Percentiles rank a stretch among this genome's conserved stretches.
Conservation (phyloP, 2,329 filamentous ascomycete genomes). For the Epichloe aotearoae region DNA sequence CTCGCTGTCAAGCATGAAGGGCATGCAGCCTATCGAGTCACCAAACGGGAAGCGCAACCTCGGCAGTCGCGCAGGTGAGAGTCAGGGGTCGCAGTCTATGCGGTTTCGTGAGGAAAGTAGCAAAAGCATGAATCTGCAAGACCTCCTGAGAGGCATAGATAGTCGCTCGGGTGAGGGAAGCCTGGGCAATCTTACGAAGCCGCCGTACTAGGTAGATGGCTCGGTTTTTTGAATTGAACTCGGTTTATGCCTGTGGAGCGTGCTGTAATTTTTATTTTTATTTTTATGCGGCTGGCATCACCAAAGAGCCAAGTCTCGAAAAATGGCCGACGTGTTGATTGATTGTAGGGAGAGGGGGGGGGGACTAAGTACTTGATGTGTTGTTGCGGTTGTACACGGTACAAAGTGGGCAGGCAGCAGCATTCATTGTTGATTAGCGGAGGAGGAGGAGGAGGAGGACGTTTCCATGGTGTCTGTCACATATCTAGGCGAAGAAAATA, state of each 20-base stretch:
- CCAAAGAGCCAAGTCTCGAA: too few relatives aligned
- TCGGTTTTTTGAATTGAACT: not conserved
- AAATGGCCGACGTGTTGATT: too few relatives aligned
- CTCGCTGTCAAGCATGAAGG: slow-evolving; percentile 17
- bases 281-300: not conserved
- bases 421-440: too few relatives aligned
- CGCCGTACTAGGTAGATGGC: slow-evolving; percentile 30
- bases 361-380: too few relatives aligned
- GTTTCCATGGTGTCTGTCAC: too few relatives aligned
- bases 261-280: not conserved
- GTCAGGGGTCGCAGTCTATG: slow-evolving; percentile 21
- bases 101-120: slow-evolving; percentile 19
- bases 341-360: too few relatives aligned
- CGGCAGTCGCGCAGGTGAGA: slow-evolving; percentile 30
- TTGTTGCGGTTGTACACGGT: too few relatives aligned
- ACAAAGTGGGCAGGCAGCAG: too few relatives aligned
- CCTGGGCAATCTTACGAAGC: slow-evolving; percentile 32
- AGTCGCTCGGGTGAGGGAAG: slow-evolving; percentile 31
- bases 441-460: too few relatives aligned
- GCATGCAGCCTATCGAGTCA: slow-evolving; percentile 7
- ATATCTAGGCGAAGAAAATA: too few relatives aligned
- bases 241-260: not conserved
- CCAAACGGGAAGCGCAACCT: slow-evolving; percentile 17
- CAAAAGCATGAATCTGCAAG: slow-evolving; percentile 32
- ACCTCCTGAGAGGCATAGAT: slow-evolving; percentile 38